Evolutionary conservation across 2,329 filamentous ascomycete species (phyloP).

Genomic region (Epicoccum nigrum): DNA sequence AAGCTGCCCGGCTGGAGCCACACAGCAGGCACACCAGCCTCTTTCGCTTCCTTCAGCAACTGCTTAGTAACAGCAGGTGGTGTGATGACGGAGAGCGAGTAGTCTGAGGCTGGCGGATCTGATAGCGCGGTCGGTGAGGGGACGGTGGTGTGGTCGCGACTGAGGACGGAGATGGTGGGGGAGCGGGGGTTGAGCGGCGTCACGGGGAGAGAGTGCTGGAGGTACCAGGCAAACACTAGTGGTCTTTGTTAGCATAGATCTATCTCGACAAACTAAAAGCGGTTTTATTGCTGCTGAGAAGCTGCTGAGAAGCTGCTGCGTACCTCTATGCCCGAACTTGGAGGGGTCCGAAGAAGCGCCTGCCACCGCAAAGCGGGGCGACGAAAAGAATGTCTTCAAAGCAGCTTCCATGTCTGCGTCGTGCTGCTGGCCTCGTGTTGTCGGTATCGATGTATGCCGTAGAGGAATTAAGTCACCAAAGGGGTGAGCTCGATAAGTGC

Average conservation of each 20-base stretch:
- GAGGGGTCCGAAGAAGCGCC: slow-evolving; percentile 83
- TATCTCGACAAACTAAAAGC: neutral
- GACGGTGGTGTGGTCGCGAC: slow-evolving; percentile 66
- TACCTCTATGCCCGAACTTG: slow-evolving; percentile 91
- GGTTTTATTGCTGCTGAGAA: neutral
- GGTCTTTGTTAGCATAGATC: neutral
- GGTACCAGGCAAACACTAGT: slow-evolving; percentile 91
- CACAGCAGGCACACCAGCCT: slow-evolving; percentile 67
- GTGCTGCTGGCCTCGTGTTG: slow-evolving; percentile 33
- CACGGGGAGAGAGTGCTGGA: slow-evolving; percentile 73
- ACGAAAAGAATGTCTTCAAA: slow-evolving; percentile 79
- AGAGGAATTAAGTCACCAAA: too few relatives aligned
- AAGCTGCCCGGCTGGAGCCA: slow-evolving; percentile 85
- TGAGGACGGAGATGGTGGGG: slow-evolving; percentile 66
- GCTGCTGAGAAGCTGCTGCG: slow-evolving; percentile 30
- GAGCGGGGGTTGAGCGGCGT: slow-evolving; percentile 82
- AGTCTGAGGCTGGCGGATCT: slow-evolving; percentile 58
- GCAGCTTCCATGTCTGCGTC: slow-evolving; percentile 66
- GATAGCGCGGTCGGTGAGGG: slow-evolving; percentile 69
- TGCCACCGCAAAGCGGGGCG: slow-evolving; percentile 82
- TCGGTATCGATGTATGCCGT: slow-evolving; percentile 30
- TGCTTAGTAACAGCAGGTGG: slow-evolving; percentile 77
- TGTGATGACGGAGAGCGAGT: slow-evolving; percentile 85
- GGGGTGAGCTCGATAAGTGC: too few relatives aligned
- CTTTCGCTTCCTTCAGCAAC: slow-evolving; percentile 77